Evolutionary conservation across 1,139 yeast species (phyloP).

Genomic region (Tardiomyces blankii): DNA sequence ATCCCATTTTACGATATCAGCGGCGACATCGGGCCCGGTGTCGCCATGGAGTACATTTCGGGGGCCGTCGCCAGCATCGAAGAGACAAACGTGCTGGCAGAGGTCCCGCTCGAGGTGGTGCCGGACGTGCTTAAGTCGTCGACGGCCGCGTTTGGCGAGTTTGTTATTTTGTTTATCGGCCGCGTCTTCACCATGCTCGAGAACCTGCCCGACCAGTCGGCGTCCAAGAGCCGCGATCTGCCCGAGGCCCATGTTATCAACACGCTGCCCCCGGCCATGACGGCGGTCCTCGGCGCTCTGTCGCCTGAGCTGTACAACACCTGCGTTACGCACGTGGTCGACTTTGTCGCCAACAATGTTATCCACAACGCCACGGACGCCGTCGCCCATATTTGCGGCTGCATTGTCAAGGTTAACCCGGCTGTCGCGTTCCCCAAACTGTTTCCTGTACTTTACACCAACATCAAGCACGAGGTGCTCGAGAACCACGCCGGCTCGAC

Average conservation of each 20-base stretch:
- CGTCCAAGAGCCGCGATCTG: constrained; percentile 18
- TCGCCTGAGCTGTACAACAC: constrained; percentile 50
- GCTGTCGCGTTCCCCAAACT: constrained; percentile 34
- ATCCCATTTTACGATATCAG: constrained; percentile 44
- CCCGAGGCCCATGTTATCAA: constrained; percentile 37
- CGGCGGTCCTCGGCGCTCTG: constrained; percentile 57
- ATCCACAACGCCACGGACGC: constrained; percentile 57
- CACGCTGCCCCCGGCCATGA: constrained; percentile 51
- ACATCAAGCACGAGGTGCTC: constrained; percentile 57
- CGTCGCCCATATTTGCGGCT: constrained; percentile 60
- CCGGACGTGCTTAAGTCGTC: constrained; percentile 50
- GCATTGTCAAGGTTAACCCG: constrained; percentile 55
- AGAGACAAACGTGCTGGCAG: constrained; percentile 8
- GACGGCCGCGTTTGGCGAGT: constrained; percentile 55
- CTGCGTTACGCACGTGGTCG: constrained; percentile 42
- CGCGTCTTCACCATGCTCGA: constrained; percentile 59
- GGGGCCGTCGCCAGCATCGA: constrained; percentile 29
- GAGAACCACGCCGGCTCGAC: constrained; percentile 77
- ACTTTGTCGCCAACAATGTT: constrained; percentile 50
- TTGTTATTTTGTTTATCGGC: constrained; percentile 47
- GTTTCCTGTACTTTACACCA: constrained; percentile 36
- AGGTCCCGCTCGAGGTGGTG: constrained; percentile 24
- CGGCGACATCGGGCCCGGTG: constrained; percentile 29
- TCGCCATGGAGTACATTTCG: constrained; percentile 66
- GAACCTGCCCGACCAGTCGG: constrained; percentile 44